Conservation (phyloP, 257 asterid species). For the Ballota nigra region DNA sequence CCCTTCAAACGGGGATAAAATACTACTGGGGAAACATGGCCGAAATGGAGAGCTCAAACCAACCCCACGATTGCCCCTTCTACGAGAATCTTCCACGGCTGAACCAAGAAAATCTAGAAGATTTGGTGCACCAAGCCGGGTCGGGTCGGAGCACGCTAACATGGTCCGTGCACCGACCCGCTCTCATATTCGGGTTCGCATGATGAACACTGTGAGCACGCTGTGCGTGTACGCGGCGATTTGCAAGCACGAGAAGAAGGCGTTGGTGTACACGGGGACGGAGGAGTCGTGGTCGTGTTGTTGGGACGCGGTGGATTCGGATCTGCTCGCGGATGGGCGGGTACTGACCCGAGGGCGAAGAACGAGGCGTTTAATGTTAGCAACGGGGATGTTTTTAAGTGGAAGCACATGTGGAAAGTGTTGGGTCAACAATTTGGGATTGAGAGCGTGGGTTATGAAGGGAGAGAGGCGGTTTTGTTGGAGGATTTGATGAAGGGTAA, state of each 20-base stretch:
- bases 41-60: conserved; percentile 38
- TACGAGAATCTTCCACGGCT: conserved; percentile 55
- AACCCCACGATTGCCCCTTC: conserved; percentile 58
- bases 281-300: conserved; percentile 52
- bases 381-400: conserved; percentile 78
- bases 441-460: conserved; percentile 46
- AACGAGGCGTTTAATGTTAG: conserved; percentile 64
- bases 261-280: conserved; percentile 59
- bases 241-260: conserved; percentile 63
- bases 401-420: conserved; percentile 78
- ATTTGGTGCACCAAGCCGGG: conserved; percentile 40
- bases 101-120: conserved; percentile 62
- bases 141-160: conserved; percentile 34
- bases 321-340: conserved; percentile 77
- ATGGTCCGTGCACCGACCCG: conserved; percentile 75
- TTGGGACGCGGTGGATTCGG: conserved; percentile 61
- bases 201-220: conserved; percentile 72
- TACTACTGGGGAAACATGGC: conserved; percentile 64
- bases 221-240: conserved; percentile 75
- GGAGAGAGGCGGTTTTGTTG: conserved; percentile 42
- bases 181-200: conserved; percentile 61
- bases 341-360: conserved; percentile 56
- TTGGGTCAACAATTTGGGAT: conserved; percentile 54
- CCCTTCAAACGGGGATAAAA: conserved; percentile 66
- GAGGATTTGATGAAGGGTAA: conserved; percentile 70